Percentiles rank a stretch among this genome's conserved stretches.
phyloP scores from a whole-genome alignment of 768 basidiomycete genomes.

The Podaxis carcinomalis region DNA sequence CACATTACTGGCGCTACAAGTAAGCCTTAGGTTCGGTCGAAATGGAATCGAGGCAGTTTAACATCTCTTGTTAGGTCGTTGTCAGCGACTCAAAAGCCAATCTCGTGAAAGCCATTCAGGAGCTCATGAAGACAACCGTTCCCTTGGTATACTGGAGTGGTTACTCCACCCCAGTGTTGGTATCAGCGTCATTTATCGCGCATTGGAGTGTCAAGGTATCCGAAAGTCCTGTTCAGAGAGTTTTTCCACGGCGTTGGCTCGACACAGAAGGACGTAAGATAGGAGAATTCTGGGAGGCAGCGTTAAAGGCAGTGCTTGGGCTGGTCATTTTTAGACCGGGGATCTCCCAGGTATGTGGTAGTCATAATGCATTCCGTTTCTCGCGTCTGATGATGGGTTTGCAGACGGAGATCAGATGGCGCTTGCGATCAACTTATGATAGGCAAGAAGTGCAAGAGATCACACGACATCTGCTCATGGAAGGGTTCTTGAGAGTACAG shows the following conservation, averaged over 20 bases:
- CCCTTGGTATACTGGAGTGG: slow-evolving; percentile 69
- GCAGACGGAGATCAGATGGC: slow-evolving; percentile 69
- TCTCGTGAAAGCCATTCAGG: slow-evolving; percentile 9
- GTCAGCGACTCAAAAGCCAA: background rate
- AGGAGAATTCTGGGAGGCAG: slow-evolving; percentile 67
- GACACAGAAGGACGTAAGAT: slow-evolving; percentile 64
- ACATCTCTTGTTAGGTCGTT: background rate
- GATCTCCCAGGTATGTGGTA: slow-evolving; percentile 56
- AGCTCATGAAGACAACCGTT: slow-evolving; percentile 39
- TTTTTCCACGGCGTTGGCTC: slow-evolving; percentile 74
- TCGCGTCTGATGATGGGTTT: slow-evolving; percentile 8
- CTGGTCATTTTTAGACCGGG: slow-evolving; percentile 69
- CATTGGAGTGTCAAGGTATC: slow-evolving; percentile 56
- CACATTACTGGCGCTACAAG: slow-evolving; percentile 20
- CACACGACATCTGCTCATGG: slow-evolving; percentile 47
- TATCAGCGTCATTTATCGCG: slow-evolving; percentile 46
- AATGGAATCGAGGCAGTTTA: background rate
- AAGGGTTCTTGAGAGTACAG: slow-evolving; percentile 40
- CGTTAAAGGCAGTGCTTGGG: slow-evolving; percentile 62
- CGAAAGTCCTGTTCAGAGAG: slow-evolving; percentile 36
- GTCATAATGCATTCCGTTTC: background rate
- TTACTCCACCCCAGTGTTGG: slow-evolving; percentile 50
- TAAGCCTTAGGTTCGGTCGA: background rate
- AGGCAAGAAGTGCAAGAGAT: slow-evolving; percentile 70
- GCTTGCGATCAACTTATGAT: slow-evolving; percentile 69